Evolutionary conservation across 1,284 basidiomycete genomes (phyloP).

Genomic region (Ceratobasidium sp.): DNA sequence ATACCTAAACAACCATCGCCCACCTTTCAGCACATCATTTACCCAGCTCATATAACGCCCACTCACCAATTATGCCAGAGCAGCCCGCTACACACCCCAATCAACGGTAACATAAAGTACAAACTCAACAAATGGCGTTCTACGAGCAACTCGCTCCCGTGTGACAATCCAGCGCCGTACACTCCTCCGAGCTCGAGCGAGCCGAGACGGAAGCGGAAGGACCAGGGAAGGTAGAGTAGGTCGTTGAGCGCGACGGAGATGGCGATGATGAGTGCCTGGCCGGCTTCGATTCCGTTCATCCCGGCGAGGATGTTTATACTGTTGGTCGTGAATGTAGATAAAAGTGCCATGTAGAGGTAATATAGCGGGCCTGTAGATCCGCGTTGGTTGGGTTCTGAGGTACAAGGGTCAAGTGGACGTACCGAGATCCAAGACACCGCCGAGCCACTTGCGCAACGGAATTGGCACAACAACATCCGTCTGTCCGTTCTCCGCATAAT

Average conservation of each 20-base stretch:
- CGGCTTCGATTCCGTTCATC: constrained; percentile 95
- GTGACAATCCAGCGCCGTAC: constrained; percentile 83
- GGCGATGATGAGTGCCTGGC: constrained; percentile 93
- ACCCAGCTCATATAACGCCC: constrained; percentile 48
- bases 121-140: constrained; percentile 93
- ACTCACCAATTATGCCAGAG: constrained; percentile 92
- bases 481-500: constrained; percentile 92
- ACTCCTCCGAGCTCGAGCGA: constrained; percentile 78
- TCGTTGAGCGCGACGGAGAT: constrained; percentile 92
- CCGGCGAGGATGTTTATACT: constrained; percentile 99
- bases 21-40: no score
- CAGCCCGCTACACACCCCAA: constrained; percentile 90
- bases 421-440: constrained; percentile 90
- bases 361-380: constrained; percentile 81
- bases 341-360: constrained; percentile 94
- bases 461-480: constrained; percentile 95
- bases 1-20: constrained; percentile 72
- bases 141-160: constrained; percentile 87
- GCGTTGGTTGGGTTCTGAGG: not conserved
- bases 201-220: constrained; percentile 73
- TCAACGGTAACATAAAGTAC: constrained; percentile 95
- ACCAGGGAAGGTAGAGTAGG: constrained; percentile 88
- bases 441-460: constrained; percentile 76
- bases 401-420: constrained; percentile 48
- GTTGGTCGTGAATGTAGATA: constrained; percentile 98